These are phyloP conservation scores for Pholiota conissans DNA, from an alignment of 768 basidiomycete genomes.

Conservation along the genomic window DNA sequence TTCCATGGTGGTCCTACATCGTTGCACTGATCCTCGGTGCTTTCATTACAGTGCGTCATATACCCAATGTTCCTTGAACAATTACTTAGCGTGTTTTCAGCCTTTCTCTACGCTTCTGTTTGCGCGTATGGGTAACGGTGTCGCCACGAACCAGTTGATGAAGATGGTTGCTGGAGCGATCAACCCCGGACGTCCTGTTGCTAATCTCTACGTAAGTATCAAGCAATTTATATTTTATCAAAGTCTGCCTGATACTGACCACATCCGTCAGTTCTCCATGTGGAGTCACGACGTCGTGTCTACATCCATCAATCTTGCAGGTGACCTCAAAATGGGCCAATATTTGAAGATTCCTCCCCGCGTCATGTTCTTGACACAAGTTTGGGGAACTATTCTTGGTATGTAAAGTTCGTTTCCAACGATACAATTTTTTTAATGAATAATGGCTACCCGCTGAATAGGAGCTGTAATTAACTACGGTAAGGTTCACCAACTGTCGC, in stretches of 20 bases:
- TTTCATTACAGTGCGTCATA: constrained; percentile 33
- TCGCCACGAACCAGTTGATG: constrained; percentile 62
- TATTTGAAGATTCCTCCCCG: constrained; percentile 70
- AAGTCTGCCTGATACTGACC: not conserved
- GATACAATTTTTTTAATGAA: not conserved
- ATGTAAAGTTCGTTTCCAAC: not conserved
- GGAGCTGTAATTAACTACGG: constrained; percentile 41
- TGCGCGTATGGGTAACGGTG: constrained; percentile 61
- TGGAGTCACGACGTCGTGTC: constrained; percentile 65
- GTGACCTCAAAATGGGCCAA: constrained; percentile 73
- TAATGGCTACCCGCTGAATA: constrained; percentile 1
- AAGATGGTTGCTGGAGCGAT: constrained; percentile 64
- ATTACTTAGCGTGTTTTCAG: constrained; percentile 16
- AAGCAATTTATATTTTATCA: not conserved
- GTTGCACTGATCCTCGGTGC: constrained; percentile 53
- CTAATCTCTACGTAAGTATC: constrained; percentile 61
- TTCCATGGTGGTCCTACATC: constrained; percentile 65
- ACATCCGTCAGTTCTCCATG: constrained; percentile 52
- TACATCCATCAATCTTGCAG: constrained; percentile 52
- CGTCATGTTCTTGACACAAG: constrained; percentile 62
- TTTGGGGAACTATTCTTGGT: constrained; percentile 66
- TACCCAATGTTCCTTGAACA: not conserved
- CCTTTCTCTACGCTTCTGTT: constrained; percentile 58
- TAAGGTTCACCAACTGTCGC: constrained; percentile 10
- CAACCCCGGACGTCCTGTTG: constrained; percentile 64